Percentiles rank a stretch among this genome's conserved stretches.
Evolutionary conservation across 805 yeast genomes (phyloP).

Genomic region (Yarrowia sp.): DNA sequence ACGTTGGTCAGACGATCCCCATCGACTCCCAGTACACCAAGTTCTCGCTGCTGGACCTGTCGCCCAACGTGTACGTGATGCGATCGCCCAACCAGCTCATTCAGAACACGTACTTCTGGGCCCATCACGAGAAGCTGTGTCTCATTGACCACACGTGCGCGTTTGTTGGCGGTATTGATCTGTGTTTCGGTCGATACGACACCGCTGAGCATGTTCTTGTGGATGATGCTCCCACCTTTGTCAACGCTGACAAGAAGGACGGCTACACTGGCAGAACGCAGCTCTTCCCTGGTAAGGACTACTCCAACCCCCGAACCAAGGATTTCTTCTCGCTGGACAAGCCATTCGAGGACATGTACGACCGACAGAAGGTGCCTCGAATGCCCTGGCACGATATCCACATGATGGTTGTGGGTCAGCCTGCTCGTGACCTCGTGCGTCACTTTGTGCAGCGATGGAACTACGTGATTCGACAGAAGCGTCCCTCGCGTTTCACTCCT

Average conservation of each 20-base stretch:
- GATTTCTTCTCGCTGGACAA: slow-evolving; percentile 79
- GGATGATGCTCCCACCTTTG: slow-evolving; percentile 59
- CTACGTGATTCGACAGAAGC: slow-evolving; percentile 82
- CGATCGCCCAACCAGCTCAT: slow-evolving; percentile 94
- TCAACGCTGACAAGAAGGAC: slow-evolving; percentile 34
- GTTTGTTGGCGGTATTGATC: slow-evolving; percentile 91
- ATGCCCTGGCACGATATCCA: slow-evolving; percentile 99
- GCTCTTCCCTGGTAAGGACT: slow-evolving; percentile 93
- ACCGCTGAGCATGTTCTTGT: slow-evolving; percentile 90
- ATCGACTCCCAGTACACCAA: slow-evolving; percentile 94
- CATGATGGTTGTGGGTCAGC: slow-evolving; percentile 90
- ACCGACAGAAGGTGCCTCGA: slow-evolving; percentile 74
- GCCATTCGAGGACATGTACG: slow-evolving; percentile 91
- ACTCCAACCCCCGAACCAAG: slow-evolving; percentile 89
- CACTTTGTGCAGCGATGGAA: slow-evolving; percentile 99
- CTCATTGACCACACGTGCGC: slow-evolving; percentile 85
- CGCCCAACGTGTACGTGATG: slow-evolving; percentile 82
- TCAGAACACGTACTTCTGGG: slow-evolving; percentile 96
- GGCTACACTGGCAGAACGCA: slow-evolving; percentile 43
- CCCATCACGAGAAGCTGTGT: slow-evolving; percentile 93
- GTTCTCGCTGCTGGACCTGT: slow-evolving; percentile 82
- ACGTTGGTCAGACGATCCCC: slow-evolving; percentile 88
- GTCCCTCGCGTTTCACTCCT: slow-evolving; percentile 94
- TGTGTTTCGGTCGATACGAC: slow-evolving; percentile 94
- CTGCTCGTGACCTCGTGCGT: slow-evolving; percentile 87